These are phyloP conservation scores for Diversispora eburnea DNA, from an alignment of 192 early-diverging fungal species.

Conservation along the genomic window DNA sequence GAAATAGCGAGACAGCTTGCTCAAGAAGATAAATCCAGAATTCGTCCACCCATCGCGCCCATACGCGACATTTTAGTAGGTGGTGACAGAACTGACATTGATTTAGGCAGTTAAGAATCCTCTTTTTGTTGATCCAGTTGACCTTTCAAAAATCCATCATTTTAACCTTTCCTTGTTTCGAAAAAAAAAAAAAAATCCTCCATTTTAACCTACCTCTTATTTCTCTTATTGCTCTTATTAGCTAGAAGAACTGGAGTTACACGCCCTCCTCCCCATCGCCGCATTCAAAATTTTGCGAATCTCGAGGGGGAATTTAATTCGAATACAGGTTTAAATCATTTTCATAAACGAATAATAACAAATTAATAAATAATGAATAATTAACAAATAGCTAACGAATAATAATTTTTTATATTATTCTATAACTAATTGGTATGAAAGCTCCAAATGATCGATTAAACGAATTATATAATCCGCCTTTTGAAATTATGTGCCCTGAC, in stretches of 20 bases:
- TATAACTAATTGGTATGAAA: not conserved
- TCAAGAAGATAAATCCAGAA: constrained; percentile 44
- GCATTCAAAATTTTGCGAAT: too few relatives aligned
- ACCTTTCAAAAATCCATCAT: too few relatives aligned
- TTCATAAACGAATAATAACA: not conserved
- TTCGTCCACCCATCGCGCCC: constrained; percentile 84
- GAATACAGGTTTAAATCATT: too few relatives aligned
- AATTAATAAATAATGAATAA: not conserved
- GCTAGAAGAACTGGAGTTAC: too few relatives aligned
- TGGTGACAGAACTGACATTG: constrained; percentile 32
- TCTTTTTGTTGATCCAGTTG: not conserved
- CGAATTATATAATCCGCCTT: constrained; percentile 81
- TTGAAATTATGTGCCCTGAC: constrained; percentile 80
- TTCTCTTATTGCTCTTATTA: too few relatives aligned
- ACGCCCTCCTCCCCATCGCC: too few relatives aligned
- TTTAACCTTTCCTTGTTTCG: too few relatives aligned
- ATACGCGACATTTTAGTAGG: constrained; percentile 73
- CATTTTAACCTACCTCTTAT: too few relatives aligned
- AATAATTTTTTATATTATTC: not conserved
- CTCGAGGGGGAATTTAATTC: too few relatives aligned
- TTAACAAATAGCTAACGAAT: not conserved
- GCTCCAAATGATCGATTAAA: constrained; percentile 53
- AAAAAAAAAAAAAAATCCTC: too few relatives aligned
- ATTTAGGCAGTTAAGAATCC: constrained; percentile 17
- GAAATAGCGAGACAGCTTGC: constrained; percentile 49